A percentile compares a stretch with the other conserved stretches of the same genome.
Evolutionary conservation across 257 asterid genomes (phyloP).

Genomic region (Salvia splendens): DNA sequence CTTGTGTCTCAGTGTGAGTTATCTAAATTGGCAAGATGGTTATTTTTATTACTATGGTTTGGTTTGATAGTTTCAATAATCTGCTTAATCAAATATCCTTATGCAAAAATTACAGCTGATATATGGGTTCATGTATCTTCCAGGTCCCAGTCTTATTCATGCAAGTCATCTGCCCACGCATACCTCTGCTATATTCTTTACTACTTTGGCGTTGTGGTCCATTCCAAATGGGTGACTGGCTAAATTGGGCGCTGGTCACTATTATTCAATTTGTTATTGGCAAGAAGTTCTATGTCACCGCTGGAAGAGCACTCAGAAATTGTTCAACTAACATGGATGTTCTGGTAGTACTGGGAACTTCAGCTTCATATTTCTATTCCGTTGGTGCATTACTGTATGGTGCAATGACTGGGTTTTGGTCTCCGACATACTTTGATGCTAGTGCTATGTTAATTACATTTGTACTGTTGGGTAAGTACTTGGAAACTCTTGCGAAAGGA

Average conservation of each 20-base stretch:
- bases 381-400: constrained; percentile 88
- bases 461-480: constrained; percentile 89
- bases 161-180: constrained; percentile 88
- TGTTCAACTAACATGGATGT: constrained; percentile 99
- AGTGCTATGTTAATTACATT: constrained; percentile 98
- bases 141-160: constrained; percentile 93
- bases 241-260: constrained; percentile 88
- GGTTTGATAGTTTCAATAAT: constrained; percentile 12
- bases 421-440: constrained; percentile 94
- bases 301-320: constrained; percentile 95
- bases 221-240: constrained; percentile 97
- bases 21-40: constrained; percentile 20
- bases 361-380: constrained; percentile 94
- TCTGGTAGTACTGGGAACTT: constrained; percentile 92
- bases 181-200: constrained; percentile 81
- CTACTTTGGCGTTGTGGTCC: constrained; percentile 93
- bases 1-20: constrained; percentile 85
- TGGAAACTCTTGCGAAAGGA: constrained; percentile 97
- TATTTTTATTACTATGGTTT: constrained; percentile 13
- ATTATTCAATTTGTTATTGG: constrained; percentile 91
- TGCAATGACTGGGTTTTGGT: constrained; percentile 86
- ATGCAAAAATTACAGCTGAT: constrained; percentile 22
- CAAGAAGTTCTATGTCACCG: constrained; percentile 94
- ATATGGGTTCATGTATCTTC: constrained; percentile 19
- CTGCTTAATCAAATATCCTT: constrained; percentile 14